Evolutionary conservation across 805 yeast species (phyloP).

Genomic region (Yarrowia hollandica): DNA sequence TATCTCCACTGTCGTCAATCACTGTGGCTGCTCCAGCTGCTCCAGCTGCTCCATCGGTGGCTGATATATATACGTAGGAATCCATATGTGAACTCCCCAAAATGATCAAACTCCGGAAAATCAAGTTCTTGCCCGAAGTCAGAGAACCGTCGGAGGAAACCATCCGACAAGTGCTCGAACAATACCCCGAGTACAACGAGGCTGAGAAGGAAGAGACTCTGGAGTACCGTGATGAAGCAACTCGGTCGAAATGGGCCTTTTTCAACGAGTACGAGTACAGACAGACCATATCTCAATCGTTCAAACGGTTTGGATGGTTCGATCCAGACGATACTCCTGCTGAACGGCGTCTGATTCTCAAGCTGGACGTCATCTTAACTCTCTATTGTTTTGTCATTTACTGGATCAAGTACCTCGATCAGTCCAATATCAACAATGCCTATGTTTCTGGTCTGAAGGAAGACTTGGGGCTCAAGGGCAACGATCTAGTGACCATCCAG

Average conservation of each 20-base stretch:
- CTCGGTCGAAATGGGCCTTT: constrained; percentile 44
- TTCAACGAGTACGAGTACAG: constrained; percentile 64
- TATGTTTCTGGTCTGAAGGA: constrained; percentile 47
- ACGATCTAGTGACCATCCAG: constrained; percentile 35
- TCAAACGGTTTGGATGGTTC: constrained; percentile 49
- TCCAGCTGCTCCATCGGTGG: too few species aligned
- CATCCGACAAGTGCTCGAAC: neutral
- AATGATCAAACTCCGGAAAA: too few species aligned
- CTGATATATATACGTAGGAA: too few species aligned
- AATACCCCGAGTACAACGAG: neutral
- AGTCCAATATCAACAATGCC: constrained; percentile 47
- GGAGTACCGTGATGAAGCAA: constrained; percentile 32
- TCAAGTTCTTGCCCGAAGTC: neutral
- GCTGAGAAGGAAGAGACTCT: neutral
- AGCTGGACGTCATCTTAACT: constrained; percentile 53
- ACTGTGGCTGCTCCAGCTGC: too few species aligned
- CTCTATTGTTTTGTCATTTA: constrained; percentile 55
- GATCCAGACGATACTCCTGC: constrained; percentile 52
- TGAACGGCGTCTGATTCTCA: constrained; percentile 49
- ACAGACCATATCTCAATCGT: constrained; percentile 35
- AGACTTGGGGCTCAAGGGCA: constrained; percentile 37
- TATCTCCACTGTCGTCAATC: too few species aligned
- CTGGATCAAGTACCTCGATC: constrained; percentile 39
- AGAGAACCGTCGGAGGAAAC: neutral
- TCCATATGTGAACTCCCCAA: too few species aligned